Percentiles rank a stretch among this genome's conserved stretches.
Conservation (phyloP, 2,329 filamentous ascomycete genomes). For the Alternaria sp. region DNA sequence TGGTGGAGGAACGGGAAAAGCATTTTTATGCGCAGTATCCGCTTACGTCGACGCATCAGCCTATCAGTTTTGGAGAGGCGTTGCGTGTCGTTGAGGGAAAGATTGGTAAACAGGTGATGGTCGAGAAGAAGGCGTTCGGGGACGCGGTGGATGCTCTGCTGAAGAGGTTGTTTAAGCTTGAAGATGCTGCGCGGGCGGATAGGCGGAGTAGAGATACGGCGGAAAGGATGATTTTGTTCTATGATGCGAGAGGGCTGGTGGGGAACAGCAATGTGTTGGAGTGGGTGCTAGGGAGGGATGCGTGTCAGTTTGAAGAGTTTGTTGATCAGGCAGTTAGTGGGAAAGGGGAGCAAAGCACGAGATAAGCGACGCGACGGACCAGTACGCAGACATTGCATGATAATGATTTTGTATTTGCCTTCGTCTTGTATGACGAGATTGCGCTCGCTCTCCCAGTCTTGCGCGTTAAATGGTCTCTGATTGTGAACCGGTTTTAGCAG, state of each 20-base stretch:
- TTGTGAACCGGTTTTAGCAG: background rate
- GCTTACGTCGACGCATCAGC: conserved; percentile 28
- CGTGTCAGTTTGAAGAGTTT: background rate
- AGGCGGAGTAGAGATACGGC: background rate
- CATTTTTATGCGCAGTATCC: conserved; percentile 43
- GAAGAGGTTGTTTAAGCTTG: conserved; percentile 13
- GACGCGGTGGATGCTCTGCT: conserved; percentile 28
- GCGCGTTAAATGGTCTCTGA: background rate
- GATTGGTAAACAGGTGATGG: conserved; percentile 36
- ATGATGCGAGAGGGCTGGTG: background rate
- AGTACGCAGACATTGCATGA: background rate
- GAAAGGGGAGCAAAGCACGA: background rate
- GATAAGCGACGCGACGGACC: background rate
- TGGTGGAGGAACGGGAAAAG: conserved; percentile 35
- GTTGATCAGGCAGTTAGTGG: background rate
- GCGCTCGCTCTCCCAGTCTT: background rate
- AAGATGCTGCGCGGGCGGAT: background rate
- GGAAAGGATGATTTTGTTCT: background rate
- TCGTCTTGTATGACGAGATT: background rate
- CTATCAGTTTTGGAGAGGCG: conserved; percentile 28
- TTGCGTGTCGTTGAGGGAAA: conserved; percentile 25
- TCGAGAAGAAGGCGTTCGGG: conserved; percentile 24
- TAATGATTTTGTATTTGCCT: background rate
- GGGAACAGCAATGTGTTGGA: background rate
- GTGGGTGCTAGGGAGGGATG: background rate